phyloP scores from a whole-genome alignment of 495 filamentous ascomycete species.

The Talaromyces liani region DNA sequence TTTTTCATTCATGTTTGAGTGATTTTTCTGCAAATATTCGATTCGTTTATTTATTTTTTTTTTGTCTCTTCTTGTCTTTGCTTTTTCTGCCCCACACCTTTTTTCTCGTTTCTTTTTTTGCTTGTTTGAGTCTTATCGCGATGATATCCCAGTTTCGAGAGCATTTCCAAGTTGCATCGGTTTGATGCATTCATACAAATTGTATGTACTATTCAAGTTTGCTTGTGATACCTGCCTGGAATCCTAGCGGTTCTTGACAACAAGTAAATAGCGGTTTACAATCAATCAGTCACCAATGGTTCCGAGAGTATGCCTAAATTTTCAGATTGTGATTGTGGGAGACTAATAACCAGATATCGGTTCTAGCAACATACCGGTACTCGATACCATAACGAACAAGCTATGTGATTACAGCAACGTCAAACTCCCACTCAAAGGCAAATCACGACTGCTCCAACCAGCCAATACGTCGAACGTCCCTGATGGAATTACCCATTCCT shows the following conservation, averaged over 20 bases:
- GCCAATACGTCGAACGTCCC: slow-evolving; percentile 21
- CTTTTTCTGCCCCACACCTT: neutral
- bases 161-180: neutral
- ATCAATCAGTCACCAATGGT: neutral
- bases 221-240: neutral
- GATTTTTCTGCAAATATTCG: neutral
- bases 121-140: slow-evolving; percentile 1
- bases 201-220: neutral
- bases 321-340: neutral
- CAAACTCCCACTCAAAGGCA: slow-evolving; percentile 27
- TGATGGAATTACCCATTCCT: slow-evolving; percentile 42
- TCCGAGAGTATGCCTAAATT: neutral
- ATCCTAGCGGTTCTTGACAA: neutral
- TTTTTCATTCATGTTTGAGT: neutral
- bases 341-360: too few species aligned
- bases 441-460: slow-evolving; percentile 19
- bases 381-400: neutral
- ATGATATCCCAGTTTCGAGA: slow-evolving; percentile 2
- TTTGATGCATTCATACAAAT: neutral
- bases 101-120: neutral
- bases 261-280: neutral
- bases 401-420: slow-evolving; percentile 13
- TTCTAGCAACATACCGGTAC: too few species aligned
- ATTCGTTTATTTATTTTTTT: neutral
- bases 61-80: neutral